Evolutionary conservation across 2,329 filamentous ascomycete species (phyloP).

Genomic region (Pseudogymnoascus verrucosus): DNA sequence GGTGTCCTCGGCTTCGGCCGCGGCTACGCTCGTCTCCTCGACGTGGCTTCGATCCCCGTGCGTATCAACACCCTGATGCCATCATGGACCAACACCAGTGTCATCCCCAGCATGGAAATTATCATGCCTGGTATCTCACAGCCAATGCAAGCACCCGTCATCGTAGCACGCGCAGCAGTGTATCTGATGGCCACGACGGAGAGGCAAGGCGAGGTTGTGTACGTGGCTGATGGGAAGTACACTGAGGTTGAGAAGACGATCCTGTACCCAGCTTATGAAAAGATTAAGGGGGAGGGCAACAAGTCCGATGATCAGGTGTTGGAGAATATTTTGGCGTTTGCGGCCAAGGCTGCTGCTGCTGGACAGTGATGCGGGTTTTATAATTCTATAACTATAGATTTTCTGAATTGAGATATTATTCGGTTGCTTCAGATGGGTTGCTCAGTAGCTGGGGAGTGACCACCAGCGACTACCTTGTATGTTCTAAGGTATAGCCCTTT

Average conservation of each 20-base stretch:
- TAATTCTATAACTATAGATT: neutral
- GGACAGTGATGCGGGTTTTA: neutral
- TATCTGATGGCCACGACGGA: conserved; percentile 41
- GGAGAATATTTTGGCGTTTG: conserved; percentile 17
- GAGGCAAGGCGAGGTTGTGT: conserved; percentile 45
- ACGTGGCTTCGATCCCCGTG: conserved; percentile 34
- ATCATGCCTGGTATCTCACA: conserved; percentile 34
- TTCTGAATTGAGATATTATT: neutral
- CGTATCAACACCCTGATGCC: conserved; percentile 49
- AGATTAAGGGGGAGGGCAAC: conserved; percentile 28
- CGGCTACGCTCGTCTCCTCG: conserved; percentile 34
- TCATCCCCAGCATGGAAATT: conserved; percentile 34
- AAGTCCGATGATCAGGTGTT: conserved; percentile 32
- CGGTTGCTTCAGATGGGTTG: neutral
- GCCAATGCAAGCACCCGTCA: conserved; percentile 36
- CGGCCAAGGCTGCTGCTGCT: neutral
- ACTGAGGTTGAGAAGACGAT: conserved; percentile 45
- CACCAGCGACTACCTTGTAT: neutral
- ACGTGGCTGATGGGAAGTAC: conserved; percentile 39
- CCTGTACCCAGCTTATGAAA: conserved; percentile 28
- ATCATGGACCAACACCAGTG: conserved; percentile 44
- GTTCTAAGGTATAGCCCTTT: neutral
- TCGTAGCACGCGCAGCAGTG: conserved; percentile 41
- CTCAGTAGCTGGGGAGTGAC: neutral
- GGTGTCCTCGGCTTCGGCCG: conserved; percentile 46